A percentile compares a stretch with the other conserved stretches of the same genome.
Evolutionary conservation across 2,329 filamentous ascomycete genomes (phyloP).

Genomic region (Atkinsonella texensis): DNA sequence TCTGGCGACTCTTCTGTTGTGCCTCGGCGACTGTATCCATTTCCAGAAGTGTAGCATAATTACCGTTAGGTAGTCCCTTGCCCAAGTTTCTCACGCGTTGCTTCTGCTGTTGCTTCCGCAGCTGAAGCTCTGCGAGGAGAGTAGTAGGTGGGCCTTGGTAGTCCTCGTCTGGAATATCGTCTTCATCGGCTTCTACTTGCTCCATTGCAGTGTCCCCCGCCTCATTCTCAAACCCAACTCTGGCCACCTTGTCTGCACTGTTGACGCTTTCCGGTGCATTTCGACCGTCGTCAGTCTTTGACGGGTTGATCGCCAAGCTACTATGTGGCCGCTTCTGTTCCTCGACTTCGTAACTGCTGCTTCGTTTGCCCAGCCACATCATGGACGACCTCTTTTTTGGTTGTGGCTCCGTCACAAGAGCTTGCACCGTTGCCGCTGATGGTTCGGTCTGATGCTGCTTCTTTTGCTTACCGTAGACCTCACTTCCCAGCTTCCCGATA

Average conservation of each 20-base stretch:
- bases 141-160: slow-evolving; percentile 74
- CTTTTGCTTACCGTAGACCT: slow-evolving; percentile 57
- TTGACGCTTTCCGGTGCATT: slow-evolving; percentile 1
- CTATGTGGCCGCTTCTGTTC: slow-evolving; percentile 15
- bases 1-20: slow-evolving; percentile 61
- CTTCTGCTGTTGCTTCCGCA: slow-evolving; percentile 82
- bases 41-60: slow-evolving; percentile 82
- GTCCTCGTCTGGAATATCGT: slow-evolving; percentile 34
- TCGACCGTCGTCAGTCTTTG: slow-evolving; percentile 3
- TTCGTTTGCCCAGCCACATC: slow-evolving; percentile 33
- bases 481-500: slow-evolving; percentile 60
- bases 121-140: slow-evolving; percentile 78
- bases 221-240: slow-evolving; percentile 16
- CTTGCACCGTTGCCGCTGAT: slow-evolving; percentile 15
- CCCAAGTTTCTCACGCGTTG: slow-evolving; percentile 55
- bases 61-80: slow-evolving; percentile 55
- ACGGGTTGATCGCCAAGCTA: slow-evolving; percentile 13
- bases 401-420: slow-evolving; percentile 13
- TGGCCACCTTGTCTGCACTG: slow-evolving; percentile 7
- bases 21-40: slow-evolving; percentile 83
- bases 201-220: slow-evolving; percentile 15
- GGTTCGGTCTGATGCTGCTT: slow-evolving; percentile 29
- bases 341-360: slow-evolving; percentile 16
- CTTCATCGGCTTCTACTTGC: slow-evolving; percentile 31
- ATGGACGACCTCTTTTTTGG: slow-evolving; percentile 37